A percentile compares a stretch with the other conserved stretches of the same genome.
These are phyloP conservation scores for Karstenula rhodostoma DNA, from an alignment of 2,329 filamentous ascomycete genomes.

Conservation along the genomic window DNA sequence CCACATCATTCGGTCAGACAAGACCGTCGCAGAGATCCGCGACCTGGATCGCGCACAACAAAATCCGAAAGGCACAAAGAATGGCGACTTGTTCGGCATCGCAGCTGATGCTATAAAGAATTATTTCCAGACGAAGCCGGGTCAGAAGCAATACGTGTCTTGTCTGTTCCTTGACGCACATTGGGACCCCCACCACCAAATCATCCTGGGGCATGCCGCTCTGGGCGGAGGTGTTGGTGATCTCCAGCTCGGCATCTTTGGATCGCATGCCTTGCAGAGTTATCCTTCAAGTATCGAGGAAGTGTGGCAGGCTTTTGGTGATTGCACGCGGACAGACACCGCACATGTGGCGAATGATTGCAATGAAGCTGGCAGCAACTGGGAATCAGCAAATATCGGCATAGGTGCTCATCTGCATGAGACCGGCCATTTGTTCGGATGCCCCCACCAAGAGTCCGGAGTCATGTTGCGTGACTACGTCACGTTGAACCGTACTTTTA, in stretches of 20 bases:
- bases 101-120: slow-evolving; percentile 79
- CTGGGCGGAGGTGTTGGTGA: slow-evolving; percentile 78
- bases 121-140: slow-evolving; percentile 76
- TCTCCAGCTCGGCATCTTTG: slow-evolving; percentile 86
- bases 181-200: slow-evolving; percentile 77
- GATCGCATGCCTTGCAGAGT: slow-evolving; percentile 89
- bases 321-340: slow-evolving; percentile 89
- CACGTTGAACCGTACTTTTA: slow-evolving; percentile 82
- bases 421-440: slow-evolving; percentile 88
- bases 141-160: slow-evolving; percentile 88
- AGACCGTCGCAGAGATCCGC: slow-evolving; percentile 84
- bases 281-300: slow-evolving; percentile 91
- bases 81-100: slow-evolving; percentile 78
- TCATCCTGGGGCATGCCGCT: slow-evolving; percentile 81
- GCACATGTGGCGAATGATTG: slow-evolving; percentile 83
- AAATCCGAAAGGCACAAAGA: slow-evolving; percentile 71
- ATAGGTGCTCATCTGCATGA: slow-evolving; percentile 94
- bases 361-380: slow-evolving; percentile 86
- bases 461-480: slow-evolving; percentile 93
- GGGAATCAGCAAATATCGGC: slow-evolving; percentile 94
- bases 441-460: slow-evolving; percentile 87
- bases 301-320: slow-evolving; percentile 84
- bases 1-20: slow-evolving; percentile 82
- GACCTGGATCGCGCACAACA: slow-evolving; percentile 82
- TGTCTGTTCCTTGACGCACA: slow-evolving; percentile 86